Evolutionary conservation across 352 stramenopile genomes (phyloP), one percentile per base, ranked within the genome.

Genomic region (Pythium oligandrum): DNA sequence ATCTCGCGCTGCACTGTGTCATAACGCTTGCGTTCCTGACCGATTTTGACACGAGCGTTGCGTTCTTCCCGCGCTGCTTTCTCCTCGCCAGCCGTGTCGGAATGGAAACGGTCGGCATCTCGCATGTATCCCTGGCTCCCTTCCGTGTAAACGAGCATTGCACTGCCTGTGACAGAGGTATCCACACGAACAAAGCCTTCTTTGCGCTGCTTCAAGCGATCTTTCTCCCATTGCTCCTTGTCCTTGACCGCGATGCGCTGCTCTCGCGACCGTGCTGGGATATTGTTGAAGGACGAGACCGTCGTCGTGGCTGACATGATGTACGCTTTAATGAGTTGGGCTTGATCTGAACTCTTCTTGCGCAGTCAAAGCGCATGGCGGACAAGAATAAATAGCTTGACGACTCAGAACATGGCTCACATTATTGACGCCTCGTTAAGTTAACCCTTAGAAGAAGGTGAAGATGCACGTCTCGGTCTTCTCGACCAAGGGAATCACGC

Each of bases 91-190:
- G 81, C 83, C 33, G 81, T 92, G 63, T 97, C 90, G 34, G 86
- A 89, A 55, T 96, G 86, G 67, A 96, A 97, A 6, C 88, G 71
- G 40, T 97, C 86, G 32, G 83, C 73, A 56, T 96, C 83, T 31
- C 74, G 78, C 63, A 96, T 80, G 61, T 78, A 96, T 3, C 86
- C 90, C 39, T 83, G 79, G 49, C 71, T 83, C 33, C 71, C 62
- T 1, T 63, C 59, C 1, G 68, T 68, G 53, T 85, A 89, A 44
- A 84, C 79, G 11, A 89, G 55, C 78, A 93, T 89, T 26, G 78
- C 82, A 55, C 58, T 75, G 34, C 79, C 74, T n/a, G 68, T 73
- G 42, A 64, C 74, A 3, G 72, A 83, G 12, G 78, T 88, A 66
- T 93, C 80, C 6, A 90, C 72, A 43, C 79, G 74, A 39, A 84